Base-by-base conservation (phyloP, 768 basidiomycete genomes). In the Chalciporus chontae region DNA sequence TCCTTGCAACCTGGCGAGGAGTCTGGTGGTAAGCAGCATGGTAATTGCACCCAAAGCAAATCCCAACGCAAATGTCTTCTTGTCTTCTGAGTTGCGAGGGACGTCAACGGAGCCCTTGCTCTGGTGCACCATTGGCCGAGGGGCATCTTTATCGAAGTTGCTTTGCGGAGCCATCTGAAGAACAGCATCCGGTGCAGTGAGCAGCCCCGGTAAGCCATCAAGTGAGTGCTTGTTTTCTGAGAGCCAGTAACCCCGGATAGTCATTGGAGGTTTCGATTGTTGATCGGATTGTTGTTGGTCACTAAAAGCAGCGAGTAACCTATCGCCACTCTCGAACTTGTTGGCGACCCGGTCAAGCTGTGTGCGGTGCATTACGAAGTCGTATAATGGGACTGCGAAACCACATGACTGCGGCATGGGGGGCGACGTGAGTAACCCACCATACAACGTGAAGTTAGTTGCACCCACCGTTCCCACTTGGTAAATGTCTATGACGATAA, bases 331-430 rank as follows among this genome's bases (percentile, higher is more conserved):
- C 61, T 85, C 83, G 40, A 69, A 69, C 54, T 64, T 71, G 7
- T 63, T 62, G 7, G 63, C 61, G 57, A 65, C 68, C 17, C 76
- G 71, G 26, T 72, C 66, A 23, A 82, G 77, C 15, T 72, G 75
- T 1, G 73, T 77, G 27, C 85, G 81, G 47, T 84, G 78, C 23
- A 71, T 69, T 47, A 75, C 69, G 65, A 82, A 87, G 39, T 75
- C 71, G 61, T 79, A 85, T 53, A 78, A 71, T 5, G 85, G 85
- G 21, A 87, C 79, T 4, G 75, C 75, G 52, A 71, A 86, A 17
- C 85, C 84, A 54, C 85, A 88, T 0, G 84, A 84, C 85, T 87
- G 59, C n/a, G 26, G 18, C 21, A 31, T 29, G 27, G 27, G 27
- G 27, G 9, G 10, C 10, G 29, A 31, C 13, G 29, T 31, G 29